A percentile compares a stretch with the other conserved stretches of the same genome.
Evolutionary conservation across 164 flowering plant species (phyloP).

Genomic region (Chimonanthus praecox): DNA sequence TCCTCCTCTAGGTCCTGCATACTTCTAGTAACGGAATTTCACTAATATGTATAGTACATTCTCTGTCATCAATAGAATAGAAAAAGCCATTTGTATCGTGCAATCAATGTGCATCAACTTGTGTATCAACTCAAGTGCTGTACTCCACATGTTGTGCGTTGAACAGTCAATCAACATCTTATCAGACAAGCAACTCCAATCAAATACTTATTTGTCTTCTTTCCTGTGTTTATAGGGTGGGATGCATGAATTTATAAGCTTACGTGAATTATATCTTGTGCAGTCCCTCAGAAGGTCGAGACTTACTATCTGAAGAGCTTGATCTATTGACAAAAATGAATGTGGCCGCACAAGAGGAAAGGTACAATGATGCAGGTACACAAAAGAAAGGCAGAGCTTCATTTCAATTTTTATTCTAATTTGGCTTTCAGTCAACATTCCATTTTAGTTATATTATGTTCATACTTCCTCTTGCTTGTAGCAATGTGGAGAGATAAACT

Average conservation of each 20-base stretch:
- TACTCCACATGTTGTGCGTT: too few species aligned
- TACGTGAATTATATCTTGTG: constrained; percentile 9
- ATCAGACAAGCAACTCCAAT: background rate
- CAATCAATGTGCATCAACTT: too few species aligned
- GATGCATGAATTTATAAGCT: too few species aligned
- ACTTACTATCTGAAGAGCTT: constrained; percentile 54
- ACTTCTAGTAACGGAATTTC: too few species aligned
- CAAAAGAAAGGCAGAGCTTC: background rate
- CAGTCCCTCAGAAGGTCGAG: constrained; percentile 77
- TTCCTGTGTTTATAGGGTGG: constrained; percentile 6
- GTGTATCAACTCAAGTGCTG: too few species aligned
- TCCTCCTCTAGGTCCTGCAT: too few species aligned
- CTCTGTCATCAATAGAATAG: too few species aligned
- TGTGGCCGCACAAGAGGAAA: constrained; percentile 57
- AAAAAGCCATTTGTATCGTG: too few species aligned
- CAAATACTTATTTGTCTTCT: background rate
- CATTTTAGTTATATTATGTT: too few species aligned
- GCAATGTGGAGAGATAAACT: constrained; percentile 61
- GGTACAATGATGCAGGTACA: constrained; percentile 81
- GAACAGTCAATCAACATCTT: background rate
- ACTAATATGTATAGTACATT: too few species aligned
- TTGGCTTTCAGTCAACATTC: too few species aligned
- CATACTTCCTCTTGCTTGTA: constrained; percentile 22
- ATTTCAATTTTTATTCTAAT: background rate
- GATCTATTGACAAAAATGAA: constrained; percentile 47